phyloP scores from a whole-genome alignment of 2,329 filamentous ascomycete species.

The Rosellinia necatrix region DNA sequence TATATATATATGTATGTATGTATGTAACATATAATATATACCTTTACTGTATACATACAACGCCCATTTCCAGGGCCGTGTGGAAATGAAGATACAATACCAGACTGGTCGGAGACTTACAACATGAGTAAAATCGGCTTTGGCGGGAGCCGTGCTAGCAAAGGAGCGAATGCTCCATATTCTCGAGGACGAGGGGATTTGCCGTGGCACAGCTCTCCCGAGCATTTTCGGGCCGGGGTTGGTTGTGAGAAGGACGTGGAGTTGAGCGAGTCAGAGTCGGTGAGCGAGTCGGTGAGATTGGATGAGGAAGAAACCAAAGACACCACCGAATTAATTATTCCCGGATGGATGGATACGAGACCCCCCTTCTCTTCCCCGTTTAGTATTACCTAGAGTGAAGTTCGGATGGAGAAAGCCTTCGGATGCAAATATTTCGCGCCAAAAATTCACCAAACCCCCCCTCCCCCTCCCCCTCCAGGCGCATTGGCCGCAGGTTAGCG shows the following conservation, averaged over 20 bases:
- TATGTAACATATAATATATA: not conserved
- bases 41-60: no score
- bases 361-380: no score
- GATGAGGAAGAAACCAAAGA: not conserved
- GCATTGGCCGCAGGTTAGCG: no score
- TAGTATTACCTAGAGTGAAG: no score
- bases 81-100: no score
- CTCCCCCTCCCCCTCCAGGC: no score
- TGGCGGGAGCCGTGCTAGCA: constrained; percentile 35
- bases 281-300: not conserved
- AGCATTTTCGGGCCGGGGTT: constrained; percentile 19
- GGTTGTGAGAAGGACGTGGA: not conserved
- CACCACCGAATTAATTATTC: no score
- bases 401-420: no score
- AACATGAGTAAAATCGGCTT: constrained; percentile 44
- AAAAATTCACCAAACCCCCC: no score
- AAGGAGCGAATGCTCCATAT: constrained; percentile 31
- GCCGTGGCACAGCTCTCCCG: constrained; percentile 9
- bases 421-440: no score
- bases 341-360: no score
- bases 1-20: not conserved
- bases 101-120: constrained; percentile 34
- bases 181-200: not conserved
- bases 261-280: not conserved
- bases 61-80: no score